Evolutionary conservation across 2,329 filamentous ascomycete species (phyloP), one percentile per base, ranked within the genome.

Genomic region (Fusarium verrucosum): DNA sequence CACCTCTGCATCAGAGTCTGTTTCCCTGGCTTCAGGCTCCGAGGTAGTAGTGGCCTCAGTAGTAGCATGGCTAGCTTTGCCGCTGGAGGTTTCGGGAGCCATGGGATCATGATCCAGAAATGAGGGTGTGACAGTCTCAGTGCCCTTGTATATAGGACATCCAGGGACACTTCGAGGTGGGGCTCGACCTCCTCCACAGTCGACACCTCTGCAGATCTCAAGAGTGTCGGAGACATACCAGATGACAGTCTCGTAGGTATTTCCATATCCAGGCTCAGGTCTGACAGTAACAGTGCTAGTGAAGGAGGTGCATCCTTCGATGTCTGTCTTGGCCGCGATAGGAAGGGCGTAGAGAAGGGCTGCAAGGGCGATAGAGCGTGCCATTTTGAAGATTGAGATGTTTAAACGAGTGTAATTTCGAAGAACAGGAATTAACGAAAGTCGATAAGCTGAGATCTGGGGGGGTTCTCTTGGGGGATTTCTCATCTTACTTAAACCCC

Each of bases 101-200:
- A 35, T 16, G 4, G 49, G 41, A 10, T 52, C 49, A 11, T n/a
- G 25, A 2, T 52, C 40, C 7, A 52, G 11, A n/a, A 52, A 52
- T 9, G 7, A 16, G 8, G 41, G 49, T 6, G 49, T 52, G 11
- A 52, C 49, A 2, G 49, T 52, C 32, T 52, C 49, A 2, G 49
- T 52, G 19, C 49, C 40, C 40, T 52, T 30, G 32, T 52, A 52
- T 4, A 46, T 20, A 16, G 49, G 49, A 2, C 49, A 52, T 46
- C 49, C 40, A 10, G 49, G 49, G 10, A 52, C 23, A 13, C 20
- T 52, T 20, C 10, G 45, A 7, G 40, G 49, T 28, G 49, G 49
- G 22, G 49, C 49, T 45, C 49, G 30, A 4, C 49, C 49, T 19
- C 49, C 49, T 19, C 49, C 49, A 20, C 49, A 51, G 17, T 46